phyloP scores from a whole-genome alignment of 495 filamentous ascomycete genomes.

The Tuber indicum region DNA sequence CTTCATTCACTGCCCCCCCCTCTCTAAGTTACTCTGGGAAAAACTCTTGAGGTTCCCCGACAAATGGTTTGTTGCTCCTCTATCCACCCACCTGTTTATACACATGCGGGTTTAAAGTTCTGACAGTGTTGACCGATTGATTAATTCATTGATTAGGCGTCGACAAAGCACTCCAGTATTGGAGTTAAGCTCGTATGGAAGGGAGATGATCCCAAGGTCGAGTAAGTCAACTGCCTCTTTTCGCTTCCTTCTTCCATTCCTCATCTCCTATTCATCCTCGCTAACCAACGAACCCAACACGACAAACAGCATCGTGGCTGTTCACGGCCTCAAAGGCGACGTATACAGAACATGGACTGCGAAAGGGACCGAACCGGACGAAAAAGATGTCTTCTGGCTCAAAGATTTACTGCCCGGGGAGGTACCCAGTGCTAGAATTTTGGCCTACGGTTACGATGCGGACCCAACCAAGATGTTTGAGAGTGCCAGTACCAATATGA shows the following conservation, averaged over 20 bases:
- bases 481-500: constrained; percentile 60
- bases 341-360: constrained; percentile 70
- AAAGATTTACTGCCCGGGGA: constrained; percentile 65
- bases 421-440: constrained; percentile 58
- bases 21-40: background rate
- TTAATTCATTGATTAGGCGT: constrained; percentile 11
- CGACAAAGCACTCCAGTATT: constrained; percentile 32
- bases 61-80: background rate
- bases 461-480: constrained; percentile 61
- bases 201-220: constrained; percentile 35
- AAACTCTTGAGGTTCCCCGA: background rate
- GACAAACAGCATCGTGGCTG: constrained; percentile 45
- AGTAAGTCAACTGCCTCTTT: constrained; percentile 29
- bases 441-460: constrained; percentile 82
- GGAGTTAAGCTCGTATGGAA: constrained; percentile 33
- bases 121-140: background rate
- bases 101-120: background rate
- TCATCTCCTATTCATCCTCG: background rate
- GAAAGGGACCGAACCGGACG: constrained; percentile 39
- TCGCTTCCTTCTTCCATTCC: background rate
- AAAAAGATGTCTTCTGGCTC: constrained; percentile 67
- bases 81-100: background rate
- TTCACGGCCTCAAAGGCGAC: constrained; percentile 78
- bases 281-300: constrained; percentile 20
- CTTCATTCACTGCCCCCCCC: background rate